Percentiles rank a stretch among this genome's conserved stretches.
Evolutionary conservation across 345 rosid genomes (phyloP).

Genomic region (Alliaria petiolata): DNA sequence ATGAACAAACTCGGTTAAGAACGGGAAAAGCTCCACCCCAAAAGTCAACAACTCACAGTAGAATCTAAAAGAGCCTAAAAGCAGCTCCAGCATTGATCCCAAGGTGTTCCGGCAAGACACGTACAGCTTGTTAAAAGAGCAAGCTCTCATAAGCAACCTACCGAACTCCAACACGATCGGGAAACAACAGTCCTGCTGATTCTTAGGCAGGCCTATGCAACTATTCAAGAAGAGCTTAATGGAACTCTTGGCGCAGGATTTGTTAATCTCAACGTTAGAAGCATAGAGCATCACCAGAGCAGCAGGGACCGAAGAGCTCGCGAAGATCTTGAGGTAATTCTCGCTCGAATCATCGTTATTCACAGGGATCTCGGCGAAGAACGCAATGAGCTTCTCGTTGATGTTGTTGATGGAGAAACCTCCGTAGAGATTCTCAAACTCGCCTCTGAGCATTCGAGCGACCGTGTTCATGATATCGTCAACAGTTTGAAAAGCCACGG

Average conservation of each 20-base stretch:
- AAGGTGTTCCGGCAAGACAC: conserved; percentile 59
- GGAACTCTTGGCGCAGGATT: conserved; percentile 48
- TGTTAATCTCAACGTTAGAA: conserved; percentile 46
- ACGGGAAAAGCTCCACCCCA: conserved; percentile 60
- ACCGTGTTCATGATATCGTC: conserved; percentile 58
- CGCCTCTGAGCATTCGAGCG: conserved; percentile 47
- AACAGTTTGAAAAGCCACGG: conserved; percentile 69
- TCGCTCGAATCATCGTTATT: conserved; percentile 32
- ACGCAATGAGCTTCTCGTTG: conserved; percentile 41
- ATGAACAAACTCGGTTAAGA: conserved; percentile 60
- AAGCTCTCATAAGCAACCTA: conserved; percentile 60
- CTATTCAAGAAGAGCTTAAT: conserved; percentile 53
- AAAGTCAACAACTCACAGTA: conserved; percentile 31
- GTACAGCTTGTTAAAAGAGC: conserved; percentile 52
- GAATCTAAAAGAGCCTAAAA: conserved; percentile 23
- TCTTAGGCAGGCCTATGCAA: conserved; percentile 38
- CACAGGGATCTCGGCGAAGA: conserved; percentile 40
- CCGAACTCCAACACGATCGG: conserved; percentile 75
- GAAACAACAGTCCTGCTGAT: conserved; percentile 45
- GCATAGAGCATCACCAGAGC: conserved; percentile 70
- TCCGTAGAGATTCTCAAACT: conserved; percentile 14
- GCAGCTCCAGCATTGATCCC: conserved; percentile 55
- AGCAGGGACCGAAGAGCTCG: conserved; percentile 60
- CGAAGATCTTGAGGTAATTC: conserved; percentile 56
- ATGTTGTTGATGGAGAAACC: conserved; percentile 31